Conservation (phyloP, 495 filamentous ascomycete genomes). For the Neurospora sp. region DNA sequence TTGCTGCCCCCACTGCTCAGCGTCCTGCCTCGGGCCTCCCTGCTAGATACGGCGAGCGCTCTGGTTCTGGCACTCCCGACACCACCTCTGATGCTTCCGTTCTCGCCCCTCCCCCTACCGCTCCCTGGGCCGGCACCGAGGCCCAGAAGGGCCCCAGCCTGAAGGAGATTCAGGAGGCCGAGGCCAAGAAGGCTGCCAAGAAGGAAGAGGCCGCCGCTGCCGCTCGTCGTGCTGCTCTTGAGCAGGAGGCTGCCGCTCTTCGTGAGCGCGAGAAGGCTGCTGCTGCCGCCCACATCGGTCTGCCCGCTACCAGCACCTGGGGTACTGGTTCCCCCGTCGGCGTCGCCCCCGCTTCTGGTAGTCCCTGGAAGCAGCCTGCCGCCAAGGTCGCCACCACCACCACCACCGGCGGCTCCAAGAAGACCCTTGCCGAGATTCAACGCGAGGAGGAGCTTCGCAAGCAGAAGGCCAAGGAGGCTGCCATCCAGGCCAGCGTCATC, state of each 20-base stretch:
- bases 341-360: slow-evolving; percentile 35
- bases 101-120: slow-evolving; percentile 53
- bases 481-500: slow-evolving; percentile 39
- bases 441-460: slow-evolving; percentile 92
- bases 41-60: slow-evolving; percentile 62
- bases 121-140: slow-evolving; percentile 78
- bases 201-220: slow-evolving; percentile 76
- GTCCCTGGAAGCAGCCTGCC: slow-evolving; percentile 55
- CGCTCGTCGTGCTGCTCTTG: slow-evolving; percentile 59
- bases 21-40: slow-evolving; percentile 74
- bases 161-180: slow-evolving; percentile 93
- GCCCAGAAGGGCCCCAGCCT: slow-evolving; percentile 80
- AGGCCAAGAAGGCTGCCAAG: slow-evolving; percentile 88
- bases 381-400: slow-evolving; percentile 20
- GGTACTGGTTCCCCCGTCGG: slow-evolving; percentile 59
- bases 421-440: slow-evolving; percentile 92
- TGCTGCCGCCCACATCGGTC: slow-evolving; percentile 52
- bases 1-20: slow-evolving; percentile 81
- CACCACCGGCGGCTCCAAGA: slow-evolving; percentile 48
- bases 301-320: slow-evolving; percentile 88
- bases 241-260: slow-evolving; percentile 60
- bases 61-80: slow-evolving; percentile 64
- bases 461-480: slow-evolving; percentile 52
- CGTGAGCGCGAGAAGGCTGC: slow-evolving; percentile 53
- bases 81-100: slow-evolving; percentile 28